phyloP scores from a whole-genome alignment of 164 flowering plant species.

The Macadamia integrifolia region DNA sequence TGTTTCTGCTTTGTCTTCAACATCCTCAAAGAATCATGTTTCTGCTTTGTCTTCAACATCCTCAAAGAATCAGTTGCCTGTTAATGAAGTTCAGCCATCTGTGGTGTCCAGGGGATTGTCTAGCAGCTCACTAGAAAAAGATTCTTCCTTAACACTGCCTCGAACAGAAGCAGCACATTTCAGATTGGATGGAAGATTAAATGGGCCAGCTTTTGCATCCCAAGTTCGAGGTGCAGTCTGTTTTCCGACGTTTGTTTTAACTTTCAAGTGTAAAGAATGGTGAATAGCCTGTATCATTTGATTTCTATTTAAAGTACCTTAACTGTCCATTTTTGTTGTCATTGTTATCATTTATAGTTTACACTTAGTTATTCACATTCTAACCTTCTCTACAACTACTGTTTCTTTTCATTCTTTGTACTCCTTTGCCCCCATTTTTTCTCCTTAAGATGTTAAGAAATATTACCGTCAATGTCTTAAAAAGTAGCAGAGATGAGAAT shows the following conservation, averaged over 20 bases:
- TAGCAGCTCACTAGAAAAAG: conserved; percentile 32
- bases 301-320: not conserved
- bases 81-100: conserved; percentile 39
- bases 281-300: not conserved
- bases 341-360: no score
- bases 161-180: conserved; percentile 42
- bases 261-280: not conserved
- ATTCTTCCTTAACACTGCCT: conserved; percentile 29
- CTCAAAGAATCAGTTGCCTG: conserved; percentile 31
- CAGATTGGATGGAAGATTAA: conserved; percentile 44
- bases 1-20: conserved; percentile 33
- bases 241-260: not conserved
- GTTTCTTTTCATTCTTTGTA: no score
- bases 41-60: conserved; percentile 33
- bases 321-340: no score
- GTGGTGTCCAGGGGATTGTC: conserved; percentile 26
- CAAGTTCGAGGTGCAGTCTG: conserved; percentile 44
- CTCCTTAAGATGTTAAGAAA: no score
- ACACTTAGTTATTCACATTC: no score
- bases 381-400: no score
- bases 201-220: conserved; percentile 32
- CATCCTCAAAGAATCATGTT: conserved; percentile 32
- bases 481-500: no score
- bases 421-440: no score
- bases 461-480: no score